Conservation (phyloP, 2,329 filamentous ascomycete genomes). For the Fusarium equiseti region DNA sequence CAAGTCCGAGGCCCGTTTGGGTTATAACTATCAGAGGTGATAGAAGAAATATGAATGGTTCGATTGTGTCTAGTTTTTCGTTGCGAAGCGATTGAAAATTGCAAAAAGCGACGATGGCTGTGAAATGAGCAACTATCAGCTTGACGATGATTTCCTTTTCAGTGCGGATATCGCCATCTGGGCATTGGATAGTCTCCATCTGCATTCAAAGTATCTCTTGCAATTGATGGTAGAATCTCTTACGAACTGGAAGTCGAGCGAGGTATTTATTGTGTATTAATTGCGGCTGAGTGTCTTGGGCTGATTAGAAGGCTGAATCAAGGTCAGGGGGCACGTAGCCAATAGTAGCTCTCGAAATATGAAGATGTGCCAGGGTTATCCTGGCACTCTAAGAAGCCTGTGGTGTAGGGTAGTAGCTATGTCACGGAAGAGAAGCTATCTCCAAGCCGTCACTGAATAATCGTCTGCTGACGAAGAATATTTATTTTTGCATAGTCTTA, state of each 20-base stretch:
- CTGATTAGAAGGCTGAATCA: background rate
- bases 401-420: too few species aligned
- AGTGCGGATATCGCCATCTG: background rate
- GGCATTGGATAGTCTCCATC: background rate
- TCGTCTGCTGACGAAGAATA: background rate
- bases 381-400: background rate
- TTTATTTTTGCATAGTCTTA: background rate
- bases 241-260: background rate
- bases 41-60: conserved; percentile 14
- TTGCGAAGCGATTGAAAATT: conserved; percentile 22
- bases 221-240: background rate
- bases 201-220: too few species aligned
- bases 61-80: conserved; percentile 16
- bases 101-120: conserved; percentile 18
- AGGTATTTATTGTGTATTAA: background rate
- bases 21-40: conserved; percentile 7
- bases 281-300: background rate
- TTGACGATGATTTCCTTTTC: conserved; percentile 21
- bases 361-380: background rate
- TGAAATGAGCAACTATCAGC: conserved; percentile 21
- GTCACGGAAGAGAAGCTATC: background rate
- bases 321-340: background rate
- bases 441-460: background rate
- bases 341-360: background rate
- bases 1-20: conserved; percentile 12